Conservation (phyloP, 257 asterid genomes). For the Cruciata laevipes region DNA sequence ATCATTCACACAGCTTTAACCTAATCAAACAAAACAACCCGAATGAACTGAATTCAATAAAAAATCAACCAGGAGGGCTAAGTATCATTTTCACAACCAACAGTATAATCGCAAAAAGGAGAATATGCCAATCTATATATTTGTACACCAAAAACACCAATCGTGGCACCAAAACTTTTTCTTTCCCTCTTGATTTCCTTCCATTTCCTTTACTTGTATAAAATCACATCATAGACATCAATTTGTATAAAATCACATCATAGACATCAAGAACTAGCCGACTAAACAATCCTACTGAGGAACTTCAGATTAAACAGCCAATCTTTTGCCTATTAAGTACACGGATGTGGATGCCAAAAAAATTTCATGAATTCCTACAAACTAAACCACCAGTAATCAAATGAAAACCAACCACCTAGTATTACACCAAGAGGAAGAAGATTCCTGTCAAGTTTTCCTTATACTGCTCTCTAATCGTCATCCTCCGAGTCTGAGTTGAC, state of each 20-base stretch:
- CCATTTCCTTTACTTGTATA: background rate
- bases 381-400: conserved; percentile 5
- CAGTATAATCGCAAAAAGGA: too few relatives aligned
- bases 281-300: background rate
- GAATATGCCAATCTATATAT: background rate
- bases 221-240: background rate
- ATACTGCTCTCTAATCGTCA: conserved; percentile 34
- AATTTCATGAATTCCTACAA: conserved; percentile 5
- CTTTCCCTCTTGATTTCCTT: background rate
- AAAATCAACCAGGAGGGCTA: too few relatives aligned
- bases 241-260: background rate
- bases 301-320: background rate
- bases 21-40: background rate
- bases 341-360: background rate
- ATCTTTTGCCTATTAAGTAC: background rate
- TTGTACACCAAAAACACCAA: conserved; percentile 17
- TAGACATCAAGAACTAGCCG: background rate
- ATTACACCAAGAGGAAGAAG: background rate
- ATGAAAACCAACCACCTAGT: background rate
- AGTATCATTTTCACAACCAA: too few relatives aligned
- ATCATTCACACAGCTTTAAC: too few relatives aligned
- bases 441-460: background rate
- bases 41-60: too few relatives aligned
- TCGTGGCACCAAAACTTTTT: conserved; percentile 1
- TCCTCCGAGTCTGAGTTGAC: conserved; percentile 52